phyloP scores from a whole-genome alignment of 495 filamentous ascomycete species.

The Patellaria atrata region DNA sequence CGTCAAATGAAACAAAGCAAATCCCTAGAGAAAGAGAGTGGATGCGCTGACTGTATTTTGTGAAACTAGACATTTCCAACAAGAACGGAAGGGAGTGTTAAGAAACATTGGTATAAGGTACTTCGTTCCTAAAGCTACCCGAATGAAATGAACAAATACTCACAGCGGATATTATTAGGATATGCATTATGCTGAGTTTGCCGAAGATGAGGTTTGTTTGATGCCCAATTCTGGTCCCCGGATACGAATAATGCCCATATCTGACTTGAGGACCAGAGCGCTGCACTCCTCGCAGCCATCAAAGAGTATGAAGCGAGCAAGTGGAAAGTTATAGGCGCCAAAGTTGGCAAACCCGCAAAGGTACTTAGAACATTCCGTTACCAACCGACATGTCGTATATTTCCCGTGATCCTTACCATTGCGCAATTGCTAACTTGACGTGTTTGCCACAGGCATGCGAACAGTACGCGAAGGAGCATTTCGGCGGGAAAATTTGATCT shows the following conservation, averaged over 20 bases:
- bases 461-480: slow-evolving; percentile 96
- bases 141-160: slow-evolving; percentile 9
- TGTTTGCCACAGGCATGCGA: slow-evolving; percentile 72
- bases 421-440: slow-evolving; percentile 16
- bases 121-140: slow-evolving; percentile 14
- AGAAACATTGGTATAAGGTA: slow-evolving; percentile 99
- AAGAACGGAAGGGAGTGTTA: slow-evolving; percentile 91
- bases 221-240: slow-evolving; percentile 11
- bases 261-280: slow-evolving; percentile 42
- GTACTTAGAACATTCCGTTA: no score
- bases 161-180: slow-evolving; percentile 40
- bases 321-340: slow-evolving; percentile 92
- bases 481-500: slow-evolving; percentile 39
- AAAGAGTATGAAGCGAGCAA: slow-evolving; percentile 98
- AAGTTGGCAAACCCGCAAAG: slow-evolving; percentile 96
- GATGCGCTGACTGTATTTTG: slow-evolving; percentile 21
- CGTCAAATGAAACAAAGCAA: no score
- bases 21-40: slow-evolving; percentile 4
- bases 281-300: slow-evolving; percentile 79
- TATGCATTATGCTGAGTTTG: slow-evolving; percentile 99
- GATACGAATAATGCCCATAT: slow-evolving; percentile 23
- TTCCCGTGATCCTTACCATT: slow-evolving; percentile 2
- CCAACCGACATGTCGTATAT: slow-evolving; percentile 5
- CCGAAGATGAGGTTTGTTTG: slow-evolving; percentile 78
- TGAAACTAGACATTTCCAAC: slow-evolving; percentile 64